These are phyloP conservation scores for Miamiensis avidus DNA, from an alignment of 169 alveolate genomes.

Conservation along the genomic window DNA sequence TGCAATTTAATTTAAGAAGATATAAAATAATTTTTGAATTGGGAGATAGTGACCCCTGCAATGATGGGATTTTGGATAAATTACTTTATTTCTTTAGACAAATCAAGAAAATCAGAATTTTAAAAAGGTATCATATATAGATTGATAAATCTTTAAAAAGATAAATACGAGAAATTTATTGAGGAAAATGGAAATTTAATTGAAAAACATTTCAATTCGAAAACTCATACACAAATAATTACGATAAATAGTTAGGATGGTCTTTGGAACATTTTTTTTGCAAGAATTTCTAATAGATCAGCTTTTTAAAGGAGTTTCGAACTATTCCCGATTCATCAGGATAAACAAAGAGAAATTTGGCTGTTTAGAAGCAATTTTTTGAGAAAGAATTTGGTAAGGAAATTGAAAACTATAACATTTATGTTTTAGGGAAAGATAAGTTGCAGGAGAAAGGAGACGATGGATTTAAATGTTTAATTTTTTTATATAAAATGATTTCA, in stretches of 20 bases:
- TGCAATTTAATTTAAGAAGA: not conserved
- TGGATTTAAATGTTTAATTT: not conserved
- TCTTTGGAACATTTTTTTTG: not conserved
- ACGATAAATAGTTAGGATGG: not conserved
- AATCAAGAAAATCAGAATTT: not conserved
- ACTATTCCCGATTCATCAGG: not conserved
- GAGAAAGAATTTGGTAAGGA: not conserved
- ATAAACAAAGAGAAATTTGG: too few relatives aligned
- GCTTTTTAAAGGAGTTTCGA: not conserved
- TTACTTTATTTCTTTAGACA: not conserved
- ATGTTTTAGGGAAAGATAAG: not conserved
- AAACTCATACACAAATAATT: not conserved
- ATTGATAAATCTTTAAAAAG: not conserved
- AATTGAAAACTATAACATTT: not conserved
- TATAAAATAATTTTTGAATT: too few relatives aligned
- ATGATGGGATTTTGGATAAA: not conserved
- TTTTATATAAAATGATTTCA: too few relatives aligned
- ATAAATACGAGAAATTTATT: too few relatives aligned
- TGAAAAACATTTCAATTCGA: not conserved
- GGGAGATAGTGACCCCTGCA: not conserved
- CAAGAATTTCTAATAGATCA: not conserved
- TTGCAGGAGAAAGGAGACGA: not conserved
- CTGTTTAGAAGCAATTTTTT: not conserved
- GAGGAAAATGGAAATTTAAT: not conserved
- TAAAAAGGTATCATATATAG: not conserved